Percentiles rank a stretch among this genome's conserved stretches.
Conservation (phyloP, 1,284 basidiomycete genomes). For the Ustilago sp. region DNA sequence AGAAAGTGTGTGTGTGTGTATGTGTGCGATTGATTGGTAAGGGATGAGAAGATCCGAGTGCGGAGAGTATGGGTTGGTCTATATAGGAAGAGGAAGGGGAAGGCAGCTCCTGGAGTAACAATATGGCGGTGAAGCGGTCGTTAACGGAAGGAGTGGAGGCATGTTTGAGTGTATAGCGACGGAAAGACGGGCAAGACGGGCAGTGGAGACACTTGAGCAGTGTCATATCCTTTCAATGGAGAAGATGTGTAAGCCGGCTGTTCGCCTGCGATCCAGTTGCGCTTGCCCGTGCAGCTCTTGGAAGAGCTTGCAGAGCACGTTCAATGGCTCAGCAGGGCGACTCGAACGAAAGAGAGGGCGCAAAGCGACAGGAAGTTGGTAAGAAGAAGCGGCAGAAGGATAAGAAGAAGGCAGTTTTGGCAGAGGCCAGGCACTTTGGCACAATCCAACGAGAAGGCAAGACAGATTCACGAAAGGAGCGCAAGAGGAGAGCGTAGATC, state of each 20-base stretch:
- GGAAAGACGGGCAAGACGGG: neutral
- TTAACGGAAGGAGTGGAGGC: constrained; percentile 34
- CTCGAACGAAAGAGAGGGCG: neutral
- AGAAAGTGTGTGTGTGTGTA: neutral
- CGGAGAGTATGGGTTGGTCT: neutral
- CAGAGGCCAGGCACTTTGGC: constrained; percentile 6
- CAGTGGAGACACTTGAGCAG: constrained; percentile 19
- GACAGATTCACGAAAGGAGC: neutral
- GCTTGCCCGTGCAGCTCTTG: constrained; percentile 15
- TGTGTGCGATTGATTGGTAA: constrained; percentile 25
- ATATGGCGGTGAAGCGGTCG: neutral
- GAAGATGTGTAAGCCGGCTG: constrained; percentile 41
- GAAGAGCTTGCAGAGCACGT: constrained; percentile 19
- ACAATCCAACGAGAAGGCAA: neutral
- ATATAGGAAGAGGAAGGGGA: constrained; percentile 23
- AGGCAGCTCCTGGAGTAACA: neutral
- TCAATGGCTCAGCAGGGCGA: constrained; percentile 8
- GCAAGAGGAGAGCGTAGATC: constrained; percentile 19
- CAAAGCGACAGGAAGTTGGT: constrained; percentile 1
- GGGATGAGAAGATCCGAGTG: neutral
- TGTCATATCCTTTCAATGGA: constrained; percentile 4
- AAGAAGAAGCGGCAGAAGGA: neutral
- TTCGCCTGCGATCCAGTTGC: constrained; percentile 15
- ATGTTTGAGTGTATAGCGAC: constrained; percentile 1
- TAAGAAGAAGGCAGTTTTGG: neutral